Evolutionary conservation across 164 flowering plant species (phyloP), one percentile per base, ranked within the genome.

Genomic region (Tetracentron sinense): DNA sequence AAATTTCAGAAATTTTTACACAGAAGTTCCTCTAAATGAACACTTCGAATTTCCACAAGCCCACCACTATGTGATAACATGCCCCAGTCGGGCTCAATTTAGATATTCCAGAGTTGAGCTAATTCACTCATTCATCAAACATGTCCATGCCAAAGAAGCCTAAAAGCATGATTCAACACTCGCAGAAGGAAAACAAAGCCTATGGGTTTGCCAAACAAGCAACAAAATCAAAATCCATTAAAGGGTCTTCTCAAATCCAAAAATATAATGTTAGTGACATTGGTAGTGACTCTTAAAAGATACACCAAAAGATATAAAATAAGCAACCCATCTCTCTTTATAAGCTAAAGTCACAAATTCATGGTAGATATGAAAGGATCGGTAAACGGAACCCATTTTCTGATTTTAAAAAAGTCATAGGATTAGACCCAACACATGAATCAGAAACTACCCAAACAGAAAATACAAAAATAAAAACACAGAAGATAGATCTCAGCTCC

Each of bases 401-500:
- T n/a, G n/a, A 35, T 12, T 22, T 38, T 48, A 23, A 7, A 14
- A 35, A 35, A 30, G 28, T 28, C 20, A 58, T 20, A 25, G 35
- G 6, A 68, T 15, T 23, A 12, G 48, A 62, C 35, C 14, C 59
- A 65, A 63, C 16, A 23, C 47, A 49, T 47, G 26, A 69, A 66
- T 58, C 42, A 53, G 57, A 58, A 59, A 60, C 21, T 52, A 74
- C 67, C 31, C 7, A 27, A 42, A 35, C 30, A 52, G 17, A 46
- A 47, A 61, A n/a, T 11, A n/a, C n/a, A 10, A 33, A 33, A 10
- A 33, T 10, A 33, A 33, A 57, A 64, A 48, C 56, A 42, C 33
- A 69, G 26, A 52, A 54, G 28, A 38, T 33, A 62, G 70, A 71
- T 66, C 67, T 54, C 57, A 71, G 46, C 42, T 27, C 54, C 27